Conservation (phyloP, 139 green algal genomes). For the Diplosphaera chodatii region DNA sequence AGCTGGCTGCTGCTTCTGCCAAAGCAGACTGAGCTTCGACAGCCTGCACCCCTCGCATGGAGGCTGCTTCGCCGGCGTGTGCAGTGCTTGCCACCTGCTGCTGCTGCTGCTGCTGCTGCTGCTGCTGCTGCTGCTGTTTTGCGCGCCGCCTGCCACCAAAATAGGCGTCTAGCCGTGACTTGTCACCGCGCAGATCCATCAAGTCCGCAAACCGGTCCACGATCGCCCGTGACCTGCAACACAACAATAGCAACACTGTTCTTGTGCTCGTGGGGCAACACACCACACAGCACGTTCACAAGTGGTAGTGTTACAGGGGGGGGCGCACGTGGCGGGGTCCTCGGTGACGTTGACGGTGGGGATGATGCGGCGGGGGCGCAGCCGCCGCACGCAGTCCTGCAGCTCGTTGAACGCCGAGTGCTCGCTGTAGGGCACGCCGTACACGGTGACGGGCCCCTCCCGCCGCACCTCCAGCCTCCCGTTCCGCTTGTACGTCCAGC, state of each 20-base stretch:
- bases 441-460: constrained; percentile 32
- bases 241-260: too few species aligned
- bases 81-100: too few species aligned
- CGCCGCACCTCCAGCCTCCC: constrained; percentile 25
- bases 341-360: constrained; percentile 56
- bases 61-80: too few species aligned
- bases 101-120: too few species aligned
- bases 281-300: too few species aligned
- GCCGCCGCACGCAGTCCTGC: constrained; percentile 35
- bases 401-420: constrained; percentile 46
- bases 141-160: not conserved
- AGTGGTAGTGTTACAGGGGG: too few species aligned
- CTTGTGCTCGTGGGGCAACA: too few species aligned
- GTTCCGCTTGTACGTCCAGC: constrained; percentile 43
- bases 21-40: too few species aligned
- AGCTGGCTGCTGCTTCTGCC: too few species aligned
- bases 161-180: constrained; percentile 40
- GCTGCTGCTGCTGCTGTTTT: not conserved
- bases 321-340: constrained; percentile 1
- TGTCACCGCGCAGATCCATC: constrained; percentile 62
- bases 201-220: constrained; percentile 52
- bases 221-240: constrained; percentile 22
- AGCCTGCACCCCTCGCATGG: too few species aligned
- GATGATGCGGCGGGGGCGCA: constrained; percentile 45
- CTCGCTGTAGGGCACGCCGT: constrained; percentile 53